Conservation (phyloP, 1,139 yeast genomes). For the Yamadazyma triangularis region DNA sequence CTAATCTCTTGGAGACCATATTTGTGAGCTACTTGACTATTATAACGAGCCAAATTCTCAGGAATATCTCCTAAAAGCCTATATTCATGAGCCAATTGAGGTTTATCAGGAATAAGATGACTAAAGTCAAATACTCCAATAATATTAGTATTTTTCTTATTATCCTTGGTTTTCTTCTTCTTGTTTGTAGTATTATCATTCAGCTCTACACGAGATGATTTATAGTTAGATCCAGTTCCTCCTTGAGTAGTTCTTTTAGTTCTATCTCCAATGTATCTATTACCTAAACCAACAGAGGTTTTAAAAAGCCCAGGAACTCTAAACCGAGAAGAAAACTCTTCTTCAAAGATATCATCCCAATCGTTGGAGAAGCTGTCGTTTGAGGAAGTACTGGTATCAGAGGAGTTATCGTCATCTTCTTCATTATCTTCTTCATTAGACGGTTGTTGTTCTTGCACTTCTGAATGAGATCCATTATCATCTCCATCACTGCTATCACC, state of each 20-base stretch:
- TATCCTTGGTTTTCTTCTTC: conserved; percentile 12
- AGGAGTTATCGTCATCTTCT: conserved; percentile 12
- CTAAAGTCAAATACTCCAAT: conserved; percentile 65
- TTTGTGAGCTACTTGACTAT: conserved; percentile 66
- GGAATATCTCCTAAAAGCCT: conserved; percentile 65
- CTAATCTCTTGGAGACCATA: conserved; percentile 61
- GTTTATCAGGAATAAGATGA: conserved; percentile 70
- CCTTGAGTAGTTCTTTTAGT: conserved; percentile 17
- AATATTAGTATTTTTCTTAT: conserved; percentile 38
- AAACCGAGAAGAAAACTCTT: conserved; percentile 40
- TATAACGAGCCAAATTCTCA: conserved; percentile 60
- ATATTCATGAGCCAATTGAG: conserved; percentile 75
- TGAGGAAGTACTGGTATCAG: conserved; percentile 19
- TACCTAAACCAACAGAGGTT: conserved; percentile 38
- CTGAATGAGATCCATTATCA: conserved; percentile 5
- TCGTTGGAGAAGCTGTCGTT: conserved; percentile 50
- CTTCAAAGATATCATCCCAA: conserved; percentile 45
- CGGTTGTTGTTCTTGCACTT: conserved; percentile 4
- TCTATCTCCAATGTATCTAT: conserved; percentile 16
- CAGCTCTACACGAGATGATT: conserved; percentile 14
- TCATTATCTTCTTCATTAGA: conserved; percentile 9
- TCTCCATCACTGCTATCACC: conserved; percentile 8
- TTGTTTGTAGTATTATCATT: conserved; percentile 11
- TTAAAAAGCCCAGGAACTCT: conserved; percentile 43
- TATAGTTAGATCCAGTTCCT: conserved; percentile 15